Evolutionary conservation across 176 grass and related monocot genomes (phyloP).

Genomic region (Oryza longistaminata): DNA sequence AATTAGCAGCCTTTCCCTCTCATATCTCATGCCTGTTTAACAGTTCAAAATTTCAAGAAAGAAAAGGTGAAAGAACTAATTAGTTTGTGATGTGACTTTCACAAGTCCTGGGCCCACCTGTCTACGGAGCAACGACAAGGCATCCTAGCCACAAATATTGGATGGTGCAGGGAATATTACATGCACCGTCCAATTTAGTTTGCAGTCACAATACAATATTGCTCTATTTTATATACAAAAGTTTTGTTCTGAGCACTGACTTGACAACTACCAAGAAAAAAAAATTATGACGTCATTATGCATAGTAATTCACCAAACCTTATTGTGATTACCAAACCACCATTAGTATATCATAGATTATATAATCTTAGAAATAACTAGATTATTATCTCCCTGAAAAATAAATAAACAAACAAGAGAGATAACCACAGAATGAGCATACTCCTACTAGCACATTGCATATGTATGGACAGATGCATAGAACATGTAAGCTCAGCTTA

Average conservation of each 20-base stretch:
- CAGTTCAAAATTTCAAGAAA: background rate
- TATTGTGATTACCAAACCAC: background rate
- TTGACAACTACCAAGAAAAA: conserved; percentile 6
- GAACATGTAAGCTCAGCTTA: background rate
- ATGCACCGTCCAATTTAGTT: background rate
- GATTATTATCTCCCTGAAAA: background rate
- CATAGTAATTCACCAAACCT: background rate
- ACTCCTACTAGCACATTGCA: background rate
- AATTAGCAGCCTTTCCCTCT: background rate
- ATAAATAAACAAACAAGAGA: background rate
- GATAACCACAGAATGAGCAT: background rate
- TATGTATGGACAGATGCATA: background rate
- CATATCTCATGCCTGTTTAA: conserved; percentile 5
- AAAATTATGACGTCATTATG: background rate
- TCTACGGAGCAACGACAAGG: conserved; percentile 9
- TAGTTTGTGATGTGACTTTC: conserved; percentile 6
- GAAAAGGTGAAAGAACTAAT: background rate
- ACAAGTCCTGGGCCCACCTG: background rate
- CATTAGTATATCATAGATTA: background rate
- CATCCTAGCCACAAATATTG: background rate
- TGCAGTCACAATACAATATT: background rate
- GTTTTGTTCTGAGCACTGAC: background rate
- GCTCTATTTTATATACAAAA: background rate
- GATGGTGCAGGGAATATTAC: background rate
- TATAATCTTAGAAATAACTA: background rate